Evolutionary conservation across 2,329 filamentous ascomycete species (phyloP).

Genomic region (Paracoccidioides lutzii): DNA sequence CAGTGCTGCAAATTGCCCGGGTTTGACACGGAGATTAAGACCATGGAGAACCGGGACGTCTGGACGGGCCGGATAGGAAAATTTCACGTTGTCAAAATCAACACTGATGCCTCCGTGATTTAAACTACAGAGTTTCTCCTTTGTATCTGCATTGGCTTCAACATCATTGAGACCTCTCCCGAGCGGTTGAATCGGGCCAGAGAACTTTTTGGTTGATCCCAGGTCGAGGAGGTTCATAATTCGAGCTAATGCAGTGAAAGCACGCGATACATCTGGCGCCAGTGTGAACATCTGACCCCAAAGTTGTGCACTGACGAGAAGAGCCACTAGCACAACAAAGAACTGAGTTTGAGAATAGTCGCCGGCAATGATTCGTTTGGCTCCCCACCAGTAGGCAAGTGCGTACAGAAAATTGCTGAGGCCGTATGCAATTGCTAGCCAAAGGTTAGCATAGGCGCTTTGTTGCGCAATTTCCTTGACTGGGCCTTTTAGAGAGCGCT

Average conservation of each 20-base stretch:
- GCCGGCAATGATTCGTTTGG: conserved; percentile 54
- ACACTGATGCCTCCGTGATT: conserved; percentile 30
- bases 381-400: conserved; percentile 69
- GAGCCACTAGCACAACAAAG: conserved; percentile 58
- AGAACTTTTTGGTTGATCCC: conserved; percentile 21
- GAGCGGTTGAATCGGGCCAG: background rate
- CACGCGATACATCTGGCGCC: conserved; percentile 60
- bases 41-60: conserved; percentile 46
- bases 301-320: conserved; percentile 59
- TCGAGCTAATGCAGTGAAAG: conserved; percentile 47
- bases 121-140: conserved; percentile 11
- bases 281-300: conserved; percentile 65
- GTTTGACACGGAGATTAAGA: conserved; percentile 41
- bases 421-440: conserved; percentile 34
- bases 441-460: conserved; percentile 35
- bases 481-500: conserved; percentile 34
- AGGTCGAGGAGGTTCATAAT: conserved; percentile 36
- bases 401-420: conserved; percentile 56
- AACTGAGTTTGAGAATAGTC: conserved; percentile 55
- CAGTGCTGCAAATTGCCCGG: conserved; percentile 33
- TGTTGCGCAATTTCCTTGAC: conserved; percentile 38
- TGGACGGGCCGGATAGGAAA: conserved; percentile 53
- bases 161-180: conserved; percentile 2
- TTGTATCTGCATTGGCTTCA: conserved; percentile 7
- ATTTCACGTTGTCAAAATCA: conserved; percentile 47